Base-by-base conservation (phyloP, 1,284 basidiomycete species). In the Tylopilus sp. region DNA sequence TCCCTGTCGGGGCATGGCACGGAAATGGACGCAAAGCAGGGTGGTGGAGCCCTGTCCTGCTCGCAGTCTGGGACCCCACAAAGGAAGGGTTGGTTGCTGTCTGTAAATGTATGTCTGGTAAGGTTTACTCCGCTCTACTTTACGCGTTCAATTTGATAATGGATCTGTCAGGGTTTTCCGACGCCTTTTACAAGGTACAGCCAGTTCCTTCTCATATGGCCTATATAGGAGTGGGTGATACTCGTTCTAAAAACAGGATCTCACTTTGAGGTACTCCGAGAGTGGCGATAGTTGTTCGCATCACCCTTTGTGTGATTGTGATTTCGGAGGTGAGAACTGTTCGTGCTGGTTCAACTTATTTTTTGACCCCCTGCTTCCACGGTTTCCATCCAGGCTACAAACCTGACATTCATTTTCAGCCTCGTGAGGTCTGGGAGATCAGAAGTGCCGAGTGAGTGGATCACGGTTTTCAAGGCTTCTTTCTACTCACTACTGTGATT, bases 21-120 rank as follows among this genome's bases (percentile, higher is more conserved):
- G 94, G 94, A 38, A 88, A 86, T 67, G 94, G 94, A n/a, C 73
- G 92, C 31, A 97, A 96, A 70, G 87, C 85, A 9, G 79, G 82
- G 26, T 96, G 92, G 92, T 97, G 93, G 91, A 88, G 84, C 55
- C 94, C 94, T 0, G 83, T 96, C 59, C 74, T 97, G 12, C 77
- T 96, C 29, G 93, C 87, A 9, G 69, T 87, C 44, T 88, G 91
- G 76, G 86, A 95, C 62, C 73, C 82, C 15, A 76, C 78, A 51
- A 77, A 74, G 4, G 91, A 84, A 14, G 78, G 73, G 40, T 76
- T 87, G 52, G 83, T 92, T 46, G 91, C 88, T 0, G 78, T 94
- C 34, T 93, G 91, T 70, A 95, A 95, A 67, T 92, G 88, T 71
- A 87, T 88, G 83, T 85, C 82, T 60, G 83, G 83, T 83, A 60